phyloP scores from a whole-genome alignment of 2,329 filamentous ascomycete genomes.

The Phaeosphaeriaceae sp. region DNA sequence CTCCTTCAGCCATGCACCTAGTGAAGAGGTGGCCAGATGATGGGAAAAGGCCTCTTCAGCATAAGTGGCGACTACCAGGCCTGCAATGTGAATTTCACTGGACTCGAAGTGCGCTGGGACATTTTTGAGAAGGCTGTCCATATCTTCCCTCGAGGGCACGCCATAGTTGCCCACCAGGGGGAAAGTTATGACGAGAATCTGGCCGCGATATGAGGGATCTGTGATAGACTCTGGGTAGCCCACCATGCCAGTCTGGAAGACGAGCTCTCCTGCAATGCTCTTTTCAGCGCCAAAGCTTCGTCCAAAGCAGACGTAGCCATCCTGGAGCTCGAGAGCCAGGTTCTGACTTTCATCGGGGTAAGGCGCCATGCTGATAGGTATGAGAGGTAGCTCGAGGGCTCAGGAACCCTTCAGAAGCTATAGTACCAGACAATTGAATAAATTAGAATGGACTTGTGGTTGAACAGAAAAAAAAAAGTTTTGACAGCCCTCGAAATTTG shows the following conservation, averaged over 20 bases:
- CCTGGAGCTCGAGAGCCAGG: slow-evolving; percentile 89
- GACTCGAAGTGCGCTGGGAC: slow-evolving; percentile 94
- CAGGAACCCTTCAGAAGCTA: slow-evolving; percentile 38
- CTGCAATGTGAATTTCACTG: slow-evolving; percentile 89
- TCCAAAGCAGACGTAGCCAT: slow-evolving; percentile 89
- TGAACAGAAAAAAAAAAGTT: slow-evolving; percentile 20
- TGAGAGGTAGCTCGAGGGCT: slow-evolving; percentile 44
- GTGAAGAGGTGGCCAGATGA: slow-evolving; percentile 85
- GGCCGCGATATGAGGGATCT: slow-evolving; percentile 85
- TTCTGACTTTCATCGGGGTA: slow-evolving; percentile 57
- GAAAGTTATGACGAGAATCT: slow-evolving; percentile 96
- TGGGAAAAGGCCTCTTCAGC: slow-evolving; percentile 95
- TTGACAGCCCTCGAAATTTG: background rate
- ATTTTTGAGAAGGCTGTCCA: slow-evolving; percentile 83
- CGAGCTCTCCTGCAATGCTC: slow-evolving; percentile 93
- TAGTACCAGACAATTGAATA: slow-evolving; percentile 39
- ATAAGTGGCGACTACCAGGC: slow-evolving; percentile 89
- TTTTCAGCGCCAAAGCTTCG: slow-evolving; percentile 96
- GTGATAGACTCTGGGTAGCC: slow-evolving; percentile 95
- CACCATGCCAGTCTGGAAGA: slow-evolving; percentile 99
- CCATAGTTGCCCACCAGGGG: slow-evolving; percentile 97
- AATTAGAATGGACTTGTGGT: slow-evolving; percentile 22
- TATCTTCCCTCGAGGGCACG: slow-evolving; percentile 83
- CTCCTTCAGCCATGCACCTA: slow-evolving; percentile 95
- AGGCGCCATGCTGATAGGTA: slow-evolving; percentile 38